phyloP scores from a whole-genome alignment of 176 grass and related monocot genomes.

The Aegilops tauschii region DNA sequence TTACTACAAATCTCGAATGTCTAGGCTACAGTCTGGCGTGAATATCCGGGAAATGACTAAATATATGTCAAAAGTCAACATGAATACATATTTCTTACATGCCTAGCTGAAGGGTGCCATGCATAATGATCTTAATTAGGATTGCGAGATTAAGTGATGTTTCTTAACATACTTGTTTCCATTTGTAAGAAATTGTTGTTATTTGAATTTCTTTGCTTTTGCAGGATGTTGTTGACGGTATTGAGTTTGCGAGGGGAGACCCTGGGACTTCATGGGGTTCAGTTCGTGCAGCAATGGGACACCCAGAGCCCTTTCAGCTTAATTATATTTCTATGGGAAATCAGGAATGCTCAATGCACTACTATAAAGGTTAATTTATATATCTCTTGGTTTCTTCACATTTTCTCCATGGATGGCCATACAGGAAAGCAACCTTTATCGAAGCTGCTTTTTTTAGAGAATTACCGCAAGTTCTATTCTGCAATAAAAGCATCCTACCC shows the following conservation, averaged over 20 bases:
- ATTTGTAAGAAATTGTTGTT: neutral
- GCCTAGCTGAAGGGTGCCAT: neutral
- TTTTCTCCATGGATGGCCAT: conserved; percentile 4
- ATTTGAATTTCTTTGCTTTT: conserved; percentile 24
- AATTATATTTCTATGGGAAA: conserved; percentile 85
- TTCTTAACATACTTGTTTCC: neutral
- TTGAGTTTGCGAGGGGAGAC: conserved; percentile 92
- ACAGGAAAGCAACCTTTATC: neutral
- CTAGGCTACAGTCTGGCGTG: neutral
- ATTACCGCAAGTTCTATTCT: conserved; percentile 74
- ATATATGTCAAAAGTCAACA: neutral
- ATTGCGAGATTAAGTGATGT: neutral
- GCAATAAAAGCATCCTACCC: conserved; percentile 79
- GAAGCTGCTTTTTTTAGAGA: conserved; percentile 35
- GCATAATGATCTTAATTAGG: conserved; percentile 1
- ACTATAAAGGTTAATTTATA: conserved; percentile 64
- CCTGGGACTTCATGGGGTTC: conserved; percentile 71
- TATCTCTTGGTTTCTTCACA: conserved; percentile 3
- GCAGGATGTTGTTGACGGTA: conserved; percentile 82
- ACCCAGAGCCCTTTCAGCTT: conserved; percentile 79
- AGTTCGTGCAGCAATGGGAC: conserved; percentile 84
- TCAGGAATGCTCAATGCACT: conserved; percentile 75
- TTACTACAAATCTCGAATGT: neutral
- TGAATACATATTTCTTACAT: neutral
- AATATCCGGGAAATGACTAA: conserved; percentile 10